Conservation (phyloP, 2,329 filamentous ascomycete genomes). For the Aurifilum marmelostoma region DNA sequence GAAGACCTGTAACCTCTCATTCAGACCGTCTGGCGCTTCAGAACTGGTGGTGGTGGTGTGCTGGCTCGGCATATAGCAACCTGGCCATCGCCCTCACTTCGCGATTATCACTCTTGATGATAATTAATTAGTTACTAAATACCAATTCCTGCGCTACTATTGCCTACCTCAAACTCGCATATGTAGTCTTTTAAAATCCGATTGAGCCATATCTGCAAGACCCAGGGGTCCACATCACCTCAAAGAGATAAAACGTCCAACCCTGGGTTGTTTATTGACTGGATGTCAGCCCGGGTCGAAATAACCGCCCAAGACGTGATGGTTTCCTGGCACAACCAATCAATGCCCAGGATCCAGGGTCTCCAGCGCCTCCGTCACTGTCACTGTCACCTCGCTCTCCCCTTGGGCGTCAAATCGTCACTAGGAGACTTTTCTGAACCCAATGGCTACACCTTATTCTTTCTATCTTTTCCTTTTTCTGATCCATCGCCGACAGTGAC, state of each 20-base stretch:
- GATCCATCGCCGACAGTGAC: not conserved
- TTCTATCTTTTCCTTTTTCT: not conserved
- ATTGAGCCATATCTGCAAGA: not conserved
- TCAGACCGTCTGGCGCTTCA: not conserved
- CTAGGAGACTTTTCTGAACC: not conserved
- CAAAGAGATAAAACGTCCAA: not conserved
- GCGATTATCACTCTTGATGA: too few species aligned
- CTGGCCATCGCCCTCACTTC: not conserved
- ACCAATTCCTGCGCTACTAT: not conserved
- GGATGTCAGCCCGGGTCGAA: not conserved
- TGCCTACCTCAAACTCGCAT: not conserved
- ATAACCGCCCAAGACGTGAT: conserved; percentile 3
- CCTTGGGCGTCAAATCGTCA: not conserved
- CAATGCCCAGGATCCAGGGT: not conserved
- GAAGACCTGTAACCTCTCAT: not conserved
- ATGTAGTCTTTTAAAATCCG: not conserved
- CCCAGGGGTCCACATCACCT: not conserved
- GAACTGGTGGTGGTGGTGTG: not conserved
- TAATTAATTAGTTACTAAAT: too few species aligned
- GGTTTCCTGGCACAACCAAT: not conserved
- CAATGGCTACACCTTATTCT: not conserved
- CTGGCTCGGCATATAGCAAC: not conserved
- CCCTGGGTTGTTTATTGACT: not conserved
- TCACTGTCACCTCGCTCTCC: not conserved
- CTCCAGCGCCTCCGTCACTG: not conserved